phyloP scores from a whole-genome alignment of 345 rosid species.

The Lepidium didymum region DNA sequence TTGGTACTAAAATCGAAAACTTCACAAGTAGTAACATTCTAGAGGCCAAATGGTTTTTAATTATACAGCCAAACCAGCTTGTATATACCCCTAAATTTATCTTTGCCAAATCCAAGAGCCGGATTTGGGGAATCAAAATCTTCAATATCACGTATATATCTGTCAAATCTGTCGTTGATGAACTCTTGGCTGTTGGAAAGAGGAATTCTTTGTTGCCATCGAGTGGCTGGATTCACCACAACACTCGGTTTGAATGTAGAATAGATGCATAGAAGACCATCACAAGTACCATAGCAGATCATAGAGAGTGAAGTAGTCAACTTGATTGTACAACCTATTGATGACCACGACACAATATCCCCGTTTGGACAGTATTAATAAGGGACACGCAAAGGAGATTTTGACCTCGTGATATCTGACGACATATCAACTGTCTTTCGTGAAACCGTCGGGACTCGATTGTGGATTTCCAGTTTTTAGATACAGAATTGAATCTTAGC shows the following conservation, averaged over 20 bases:
- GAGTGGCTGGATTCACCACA: background rate
- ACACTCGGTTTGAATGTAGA: background rate
- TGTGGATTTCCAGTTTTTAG: too few relatives aligned
- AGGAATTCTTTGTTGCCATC: background rate
- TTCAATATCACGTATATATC: too few relatives aligned
- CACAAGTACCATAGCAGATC: background rate
- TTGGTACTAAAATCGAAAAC: background rate
- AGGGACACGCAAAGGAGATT: too few relatives aligned
- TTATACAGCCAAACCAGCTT: background rate
- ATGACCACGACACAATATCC: background rate
- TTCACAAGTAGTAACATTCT: background rate
- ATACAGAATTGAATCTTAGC: too few relatives aligned
- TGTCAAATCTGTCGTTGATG: background rate
- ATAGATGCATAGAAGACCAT: background rate
- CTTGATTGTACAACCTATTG: background rate
- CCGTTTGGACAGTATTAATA: too few relatives aligned
- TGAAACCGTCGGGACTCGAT: too few relatives aligned
- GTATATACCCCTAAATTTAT: background rate
- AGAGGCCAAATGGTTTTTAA: background rate
- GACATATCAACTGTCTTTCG: too few relatives aligned
- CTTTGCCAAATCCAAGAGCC: background rate
- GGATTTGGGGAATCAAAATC: fast-evolving
- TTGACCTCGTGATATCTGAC: too few relatives aligned
- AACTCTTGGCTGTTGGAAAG: background rate
- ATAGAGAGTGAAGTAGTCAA: background rate